Evolutionary conservation across 441 rosid genomes (phyloP).

Genomic region (Populus hybrid): DNA sequence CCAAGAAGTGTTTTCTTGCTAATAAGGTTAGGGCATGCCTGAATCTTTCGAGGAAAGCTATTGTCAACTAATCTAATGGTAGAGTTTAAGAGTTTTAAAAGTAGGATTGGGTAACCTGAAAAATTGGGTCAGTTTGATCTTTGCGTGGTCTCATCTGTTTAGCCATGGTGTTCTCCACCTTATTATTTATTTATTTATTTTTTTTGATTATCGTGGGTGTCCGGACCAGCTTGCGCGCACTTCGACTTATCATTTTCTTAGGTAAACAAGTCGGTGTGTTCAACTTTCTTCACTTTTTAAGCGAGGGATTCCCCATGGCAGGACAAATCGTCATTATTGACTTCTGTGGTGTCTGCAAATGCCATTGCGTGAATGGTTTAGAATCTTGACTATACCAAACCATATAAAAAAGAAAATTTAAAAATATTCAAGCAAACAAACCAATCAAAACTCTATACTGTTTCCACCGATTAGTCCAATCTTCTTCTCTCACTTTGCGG

Average conservation of each 20-base stretch:
- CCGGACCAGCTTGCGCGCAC: too few species aligned
- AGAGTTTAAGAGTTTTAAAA: too few species aligned
- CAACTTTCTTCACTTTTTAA: not conserved
- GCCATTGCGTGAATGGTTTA: not conserved
- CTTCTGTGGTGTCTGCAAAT: not conserved
- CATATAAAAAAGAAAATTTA: too few species aligned
- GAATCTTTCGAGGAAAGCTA: too few species aligned
- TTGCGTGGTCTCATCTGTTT: too few species aligned
- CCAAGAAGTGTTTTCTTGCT: not conserved
- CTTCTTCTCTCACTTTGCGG: not conserved
- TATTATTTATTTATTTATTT: too few species aligned
- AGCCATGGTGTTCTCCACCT: too few species aligned
- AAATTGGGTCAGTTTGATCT: too few species aligned
- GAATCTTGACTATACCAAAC: not conserved
- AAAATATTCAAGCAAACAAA: too few species aligned
- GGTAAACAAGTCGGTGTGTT: not conserved
- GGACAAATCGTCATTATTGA: conserved; percentile 21
- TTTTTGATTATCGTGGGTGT: too few species aligned
- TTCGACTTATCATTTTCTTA: not conserved
- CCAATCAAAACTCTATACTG: not conserved
- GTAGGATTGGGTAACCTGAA: too few species aligned
- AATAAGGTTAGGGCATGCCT: not conserved
- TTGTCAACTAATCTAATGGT: too few species aligned
- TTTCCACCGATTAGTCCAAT: not conserved
- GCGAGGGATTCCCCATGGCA: not conserved